Conservation (phyloP, 352 stramenopile genomes). For the Phytophthora foliorum region DNA sequence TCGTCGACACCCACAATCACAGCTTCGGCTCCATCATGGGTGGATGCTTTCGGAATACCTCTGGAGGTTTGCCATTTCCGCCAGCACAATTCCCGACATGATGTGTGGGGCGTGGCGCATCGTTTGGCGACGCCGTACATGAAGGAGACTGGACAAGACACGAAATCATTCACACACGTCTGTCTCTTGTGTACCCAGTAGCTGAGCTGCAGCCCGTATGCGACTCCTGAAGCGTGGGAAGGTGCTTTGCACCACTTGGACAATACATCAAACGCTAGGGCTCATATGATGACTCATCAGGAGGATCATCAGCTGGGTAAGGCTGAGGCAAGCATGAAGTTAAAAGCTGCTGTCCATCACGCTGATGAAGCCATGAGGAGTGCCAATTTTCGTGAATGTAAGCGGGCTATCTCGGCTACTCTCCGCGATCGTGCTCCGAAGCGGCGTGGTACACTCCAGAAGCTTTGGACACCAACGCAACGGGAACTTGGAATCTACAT, state of each 20-base stretch:
- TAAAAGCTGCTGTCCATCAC: neutral
- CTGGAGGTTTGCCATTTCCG: neutral
- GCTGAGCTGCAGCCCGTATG: neutral
- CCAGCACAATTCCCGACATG: neutral
- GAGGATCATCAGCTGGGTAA: neutral
- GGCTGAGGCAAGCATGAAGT: neutral
- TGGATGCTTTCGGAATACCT: constrained; percentile 4
- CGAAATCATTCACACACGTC: neutral
- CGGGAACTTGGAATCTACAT: constrained; percentile 1
- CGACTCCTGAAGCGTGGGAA: neutral
- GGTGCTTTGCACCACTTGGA: neutral
- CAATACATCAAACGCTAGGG: neutral
- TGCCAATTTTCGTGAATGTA: neutral
- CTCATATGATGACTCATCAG: neutral
- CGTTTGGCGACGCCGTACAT: neutral
- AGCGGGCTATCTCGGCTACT: neutral
- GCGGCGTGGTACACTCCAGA: neutral
- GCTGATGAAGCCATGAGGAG: neutral
- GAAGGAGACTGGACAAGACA: neutral
- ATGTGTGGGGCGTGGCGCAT: neutral
- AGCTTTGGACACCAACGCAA: constrained; percentile 9
- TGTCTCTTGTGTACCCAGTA: constrained; percentile 7
- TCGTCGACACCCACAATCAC: neutral
- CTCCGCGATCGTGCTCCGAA: neutral
- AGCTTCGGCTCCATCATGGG: neutral